A percentile compares a stretch with the other conserved stretches of the same genome.
Evolutionary conservation across 805 yeast species (phyloP).

Genomic region (Wickerhamiella bombiphila): DNA sequence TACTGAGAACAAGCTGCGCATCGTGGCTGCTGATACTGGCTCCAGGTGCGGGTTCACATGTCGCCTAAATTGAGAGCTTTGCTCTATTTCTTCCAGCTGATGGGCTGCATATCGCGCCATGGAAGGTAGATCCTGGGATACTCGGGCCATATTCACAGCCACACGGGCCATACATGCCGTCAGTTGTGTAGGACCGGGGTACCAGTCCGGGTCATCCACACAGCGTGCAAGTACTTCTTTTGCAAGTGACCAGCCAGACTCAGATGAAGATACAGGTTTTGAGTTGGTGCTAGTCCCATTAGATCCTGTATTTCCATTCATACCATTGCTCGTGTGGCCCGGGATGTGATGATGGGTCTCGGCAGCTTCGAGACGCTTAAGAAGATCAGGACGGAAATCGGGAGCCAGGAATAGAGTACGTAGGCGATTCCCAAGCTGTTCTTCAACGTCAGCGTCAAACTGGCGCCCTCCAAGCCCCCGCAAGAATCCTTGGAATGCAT

Average conservation of each 20-base stretch:
- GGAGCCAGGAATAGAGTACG: constrained; percentile 6
- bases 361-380: constrained; percentile 6
- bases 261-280: too few relatives aligned
- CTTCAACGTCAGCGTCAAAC: background rate
- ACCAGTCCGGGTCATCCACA: constrained; percentile 3
- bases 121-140: background rate
- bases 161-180: constrained; percentile 4
- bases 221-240: background rate
- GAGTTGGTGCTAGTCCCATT: constrained; percentile 3
- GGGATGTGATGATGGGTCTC: too few relatives aligned
- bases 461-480: constrained; percentile 21
- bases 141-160: background rate
- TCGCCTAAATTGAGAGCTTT: background rate
- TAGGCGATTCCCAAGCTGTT: constrained; percentile 1
- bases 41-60: background rate
- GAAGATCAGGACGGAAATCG: constrained; percentile 5
- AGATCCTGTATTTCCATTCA: too few relatives aligned
- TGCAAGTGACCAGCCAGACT: background rate
- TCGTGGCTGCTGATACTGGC: background rate
- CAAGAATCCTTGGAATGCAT: constrained; percentile 23
- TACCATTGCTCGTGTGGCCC: too few relatives aligned
- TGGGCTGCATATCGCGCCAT: background rate
- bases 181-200: constrained; percentile 11
- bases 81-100: background rate
- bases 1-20: background rate